These are phyloP conservation scores for Fusarium sarcochroum DNA, from an alignment of 2,329 filamentous ascomycete genomes.

Conservation along the genomic window DNA sequence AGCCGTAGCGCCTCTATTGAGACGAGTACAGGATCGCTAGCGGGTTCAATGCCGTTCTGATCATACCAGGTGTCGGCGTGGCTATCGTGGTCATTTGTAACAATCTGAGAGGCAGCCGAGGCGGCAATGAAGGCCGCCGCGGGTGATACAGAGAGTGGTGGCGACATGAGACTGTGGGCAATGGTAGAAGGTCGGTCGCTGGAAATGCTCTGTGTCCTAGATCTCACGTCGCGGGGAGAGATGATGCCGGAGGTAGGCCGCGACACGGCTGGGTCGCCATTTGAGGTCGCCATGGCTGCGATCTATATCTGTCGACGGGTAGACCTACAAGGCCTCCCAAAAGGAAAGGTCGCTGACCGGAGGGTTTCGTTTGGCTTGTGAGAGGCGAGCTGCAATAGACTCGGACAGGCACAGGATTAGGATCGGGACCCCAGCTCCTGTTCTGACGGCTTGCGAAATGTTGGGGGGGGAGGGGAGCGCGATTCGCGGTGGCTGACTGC, in stretches of 20 bases:
- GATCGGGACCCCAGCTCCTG: conserved; percentile 29
- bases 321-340: conserved; percentile 44
- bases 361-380: conserved; percentile 37
- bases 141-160: conserved; percentile 78
- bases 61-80: conserved; percentile 79
- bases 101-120: conserved; percentile 90
- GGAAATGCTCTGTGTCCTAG: conserved; percentile 75
- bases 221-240: conserved; percentile 56
- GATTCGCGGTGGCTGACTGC: conserved; percentile 37
- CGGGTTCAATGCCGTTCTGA: conserved; percentile 75
- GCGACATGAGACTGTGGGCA: conserved; percentile 72
- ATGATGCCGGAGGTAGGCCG: conserved; percentile 53
- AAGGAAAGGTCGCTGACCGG: conserved; percentile 29
- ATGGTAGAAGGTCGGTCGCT: conserved; percentile 78
- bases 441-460: conserved; percentile 28
- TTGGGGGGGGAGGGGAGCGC: conserved; percentile 18
- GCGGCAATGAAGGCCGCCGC: conserved; percentile 89
- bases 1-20: conserved; percentile 80
- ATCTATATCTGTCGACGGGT: conserved; percentile 43
- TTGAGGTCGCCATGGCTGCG: conserved; percentile 48
- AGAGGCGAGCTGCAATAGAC: conserved; percentile 37
- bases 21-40: conserved; percentile 78
- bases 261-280: conserved; percentile 49
- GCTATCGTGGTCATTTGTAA: conserved; percentile 88
- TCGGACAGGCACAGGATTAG: conserved; percentile 38